phyloP scores from a whole-genome alignment of 306 rosid genomes.

The Citrullus colocynthis region DNA sequence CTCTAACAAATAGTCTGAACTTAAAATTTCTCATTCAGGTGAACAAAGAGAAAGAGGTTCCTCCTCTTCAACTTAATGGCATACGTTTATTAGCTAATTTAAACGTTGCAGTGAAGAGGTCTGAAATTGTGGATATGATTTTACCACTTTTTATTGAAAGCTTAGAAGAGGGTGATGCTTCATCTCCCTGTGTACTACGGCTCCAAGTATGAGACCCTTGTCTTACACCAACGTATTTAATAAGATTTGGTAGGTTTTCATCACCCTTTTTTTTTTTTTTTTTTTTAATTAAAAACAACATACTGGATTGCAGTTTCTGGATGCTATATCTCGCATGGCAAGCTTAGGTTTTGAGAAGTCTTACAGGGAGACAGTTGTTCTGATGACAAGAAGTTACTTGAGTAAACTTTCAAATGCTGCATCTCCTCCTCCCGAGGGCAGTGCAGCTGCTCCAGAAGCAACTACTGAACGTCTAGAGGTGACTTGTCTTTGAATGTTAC shows the following conservation, averaged over 20 bases:
- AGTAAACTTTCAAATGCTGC: constrained; percentile 76
- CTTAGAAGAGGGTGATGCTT: constrained; percentile 98
- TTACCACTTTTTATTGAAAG: constrained; percentile 90
- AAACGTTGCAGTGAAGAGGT: constrained; percentile 59
- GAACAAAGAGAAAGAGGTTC: constrained; percentile 67
- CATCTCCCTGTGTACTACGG: constrained; percentile 84
- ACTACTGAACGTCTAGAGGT: constrained; percentile 91
- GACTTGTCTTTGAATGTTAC: constrained; percentile 15
- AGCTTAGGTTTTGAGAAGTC: constrained; percentile 97
- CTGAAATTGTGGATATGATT: constrained; percentile 80
- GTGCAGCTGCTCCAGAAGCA: constrained; percentile 71
- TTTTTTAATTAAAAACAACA: constrained; percentile 6
- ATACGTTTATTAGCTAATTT: constrained; percentile 73
- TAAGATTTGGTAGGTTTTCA: background rate
- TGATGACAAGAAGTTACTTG: constrained; percentile 94
- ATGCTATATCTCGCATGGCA: constrained; percentile 91
- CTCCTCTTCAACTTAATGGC: constrained; percentile 73
- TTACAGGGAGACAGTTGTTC: constrained; percentile 90
- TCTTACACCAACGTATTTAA: constrained; percentile 16
- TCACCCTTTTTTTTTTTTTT: background rate
- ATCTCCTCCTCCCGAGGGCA: constrained; percentile 57
- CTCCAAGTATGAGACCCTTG: constrained; percentile 62
- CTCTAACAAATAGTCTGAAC: background rate
- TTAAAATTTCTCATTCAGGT: constrained; percentile 34
- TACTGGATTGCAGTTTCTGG: constrained; percentile 63